These are phyloP conservation scores for Biscutella laevigata DNA, from an alignment of 441 rosid genomes.

Conservation along the genomic window DNA sequence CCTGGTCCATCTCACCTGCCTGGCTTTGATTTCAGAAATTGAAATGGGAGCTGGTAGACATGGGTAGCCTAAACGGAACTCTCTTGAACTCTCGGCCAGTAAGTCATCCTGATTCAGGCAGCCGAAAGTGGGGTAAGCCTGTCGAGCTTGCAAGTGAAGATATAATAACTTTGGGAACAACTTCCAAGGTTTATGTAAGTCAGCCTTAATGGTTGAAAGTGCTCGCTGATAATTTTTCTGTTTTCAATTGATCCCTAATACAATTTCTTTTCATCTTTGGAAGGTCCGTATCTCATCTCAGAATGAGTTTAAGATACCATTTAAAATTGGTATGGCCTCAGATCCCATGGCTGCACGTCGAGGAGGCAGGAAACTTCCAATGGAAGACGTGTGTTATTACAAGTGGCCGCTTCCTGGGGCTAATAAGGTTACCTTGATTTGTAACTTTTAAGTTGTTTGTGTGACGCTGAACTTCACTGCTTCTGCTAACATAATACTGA, in stretches of 20 bases:
- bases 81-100: slow-evolving; percentile 65
- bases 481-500: slow-evolving; percentile 16
- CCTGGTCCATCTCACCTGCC: slow-evolving; percentile 4
- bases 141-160: slow-evolving; percentile 68
- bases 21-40: slow-evolving; percentile 47
- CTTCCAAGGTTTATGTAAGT: slow-evolving; percentile 65
- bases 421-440: slow-evolving; percentile 50
- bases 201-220: slow-evolving; percentile 2
- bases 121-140: slow-evolving; percentile 70
- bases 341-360: slow-evolving; percentile 94
- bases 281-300: slow-evolving; percentile 66
- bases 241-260: not conserved
- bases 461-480: slow-evolving; percentile 15
- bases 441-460: slow-evolving; percentile 10
- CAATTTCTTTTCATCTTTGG: slow-evolving; percentile 20
- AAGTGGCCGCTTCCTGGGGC: slow-evolving; percentile 88
- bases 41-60: slow-evolving; percentile 92
- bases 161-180: slow-evolving; percentile 75
- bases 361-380: slow-evolving; percentile 84
- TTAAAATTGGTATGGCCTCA: slow-evolving; percentile 76
- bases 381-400: slow-evolving; percentile 92
- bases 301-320: slow-evolving; percentile 49
- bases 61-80: slow-evolving; percentile 92
- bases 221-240: not conserved
- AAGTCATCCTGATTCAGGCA: slow-evolving; percentile 56